Evolutionary conservation across 768 basidiomycete species (phyloP).

Genomic region (Podaxis sp.): DNA sequence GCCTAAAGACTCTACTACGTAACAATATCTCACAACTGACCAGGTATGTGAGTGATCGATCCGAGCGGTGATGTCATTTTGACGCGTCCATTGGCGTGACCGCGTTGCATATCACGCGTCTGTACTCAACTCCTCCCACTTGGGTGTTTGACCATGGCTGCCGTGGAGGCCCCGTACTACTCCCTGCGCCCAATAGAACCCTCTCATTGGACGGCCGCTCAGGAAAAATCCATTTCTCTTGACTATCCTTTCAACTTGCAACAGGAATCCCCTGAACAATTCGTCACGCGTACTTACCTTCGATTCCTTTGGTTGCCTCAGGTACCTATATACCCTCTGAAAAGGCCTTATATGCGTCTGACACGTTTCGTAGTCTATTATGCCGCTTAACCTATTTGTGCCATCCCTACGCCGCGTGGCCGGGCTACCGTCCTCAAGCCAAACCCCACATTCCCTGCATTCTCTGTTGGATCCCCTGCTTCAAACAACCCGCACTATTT

Average conservation of each 20-base stretch:
- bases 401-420: conserved; percentile 56
- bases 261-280: conserved; percentile 53
- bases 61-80: no score
- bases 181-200: not conserved
- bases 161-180: not conserved
- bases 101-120: not conserved
- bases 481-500: conserved; percentile 51
- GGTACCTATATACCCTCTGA: conserved; percentile 34
- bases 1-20: no score
- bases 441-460: conserved; percentile 54
- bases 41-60: no score
- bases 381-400: conserved; percentile 60
- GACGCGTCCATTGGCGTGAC: not conserved
- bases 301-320: conserved; percentile 81
- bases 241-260: conserved; percentile 56
- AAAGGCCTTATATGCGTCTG: not conserved
- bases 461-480: conserved; percentile 59
- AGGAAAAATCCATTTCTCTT: conserved; percentile 55
- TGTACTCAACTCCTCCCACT: not conserved
- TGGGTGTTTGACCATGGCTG: not conserved
- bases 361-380: conserved; percentile 55
- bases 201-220: conserved; percentile 50
- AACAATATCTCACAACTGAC: no score
- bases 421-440: conserved; percentile 28
- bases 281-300: conserved; percentile 63